Percentiles rank a stretch among this genome's conserved stretches.
Conservation (phyloP, 495 filamentous ascomycete genomes). For the Trichoderma virens region DNA sequence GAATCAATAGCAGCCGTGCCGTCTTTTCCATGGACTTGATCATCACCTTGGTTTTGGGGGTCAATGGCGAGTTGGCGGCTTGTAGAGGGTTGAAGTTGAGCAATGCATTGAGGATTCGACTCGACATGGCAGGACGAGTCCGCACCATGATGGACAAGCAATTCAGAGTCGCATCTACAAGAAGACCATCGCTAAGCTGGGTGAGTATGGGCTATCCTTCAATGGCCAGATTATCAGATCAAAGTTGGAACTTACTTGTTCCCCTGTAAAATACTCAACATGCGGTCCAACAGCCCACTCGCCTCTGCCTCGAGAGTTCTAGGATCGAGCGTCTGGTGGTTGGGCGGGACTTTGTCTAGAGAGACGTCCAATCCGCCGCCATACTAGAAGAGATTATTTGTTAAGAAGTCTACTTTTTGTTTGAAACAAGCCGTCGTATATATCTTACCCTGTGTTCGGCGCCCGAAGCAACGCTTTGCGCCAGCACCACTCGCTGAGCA, state of each 20-base stretch:
- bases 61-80: conserved; percentile 67
- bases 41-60: conserved; percentile 67
- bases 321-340: conserved; percentile 68
- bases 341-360: conserved; percentile 72
- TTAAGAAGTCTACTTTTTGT: not conserved
- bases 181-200: conserved; percentile 63
- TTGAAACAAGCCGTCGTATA: not conserved
- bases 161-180: conserved; percentile 89
- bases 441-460: conserved; percentile 72
- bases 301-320: conserved; percentile 84
- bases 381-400: conserved; percentile 38
- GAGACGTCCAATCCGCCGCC: conserved; percentile 84
- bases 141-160: conserved; percentile 73
- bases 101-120: conserved; percentile 74
- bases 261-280: conserved; percentile 81
- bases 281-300: conserved; percentile 78
- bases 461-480: conserved; percentile 77
- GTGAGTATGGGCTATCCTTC: not conserved
- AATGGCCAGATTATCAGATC: conserved; percentile 10
- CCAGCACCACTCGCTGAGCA: conserved; percentile 82
- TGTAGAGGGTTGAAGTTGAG: conserved; percentile 89
- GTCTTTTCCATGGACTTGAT: conserved; percentile 93
- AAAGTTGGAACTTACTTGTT: conserved; percentile 34
- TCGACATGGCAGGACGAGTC: conserved; percentile 68
- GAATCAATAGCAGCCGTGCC: conserved; percentile 68